Base-by-base conservation (phyloP, 2,329 filamentous ascomycete species). In the Venturia effusa region DNA sequence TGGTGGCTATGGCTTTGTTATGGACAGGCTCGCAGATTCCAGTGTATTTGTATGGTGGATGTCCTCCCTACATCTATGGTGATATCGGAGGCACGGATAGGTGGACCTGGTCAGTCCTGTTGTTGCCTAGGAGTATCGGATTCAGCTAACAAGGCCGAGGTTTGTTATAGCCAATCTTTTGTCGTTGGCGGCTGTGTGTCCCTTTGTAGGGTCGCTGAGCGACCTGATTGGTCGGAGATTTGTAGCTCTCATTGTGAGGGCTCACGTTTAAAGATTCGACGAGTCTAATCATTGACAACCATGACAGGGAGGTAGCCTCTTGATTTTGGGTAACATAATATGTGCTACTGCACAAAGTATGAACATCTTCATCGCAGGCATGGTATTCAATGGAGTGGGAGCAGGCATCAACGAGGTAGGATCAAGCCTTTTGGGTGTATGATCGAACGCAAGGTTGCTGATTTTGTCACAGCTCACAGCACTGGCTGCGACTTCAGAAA, bases 401-500 rank as follows among this genome's bases (percentile, higher is more conserved):
- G 84, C 85, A 17, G 86, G 85, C 19, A 80, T 88, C 67, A 84
- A 84, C 67, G 84, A 88, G 45, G 45, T 51, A 51, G 24, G 5
- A 13, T 7, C 1, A 27, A 30, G 24, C 11, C n/a, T 6, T 2
- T 8, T 27, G 8, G 24, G 22, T 27, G 19, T 24, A 43, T 43
- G 40, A 27, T 51, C 24, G n/a, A 22, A n/a, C n/a, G n/a, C n/a
- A 51, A 24, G 22, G 11, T 24, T 51, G 45, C 45, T 51, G 17
- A 51, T 30, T 24, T 13, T 27, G n/a, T 24, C 40, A 24, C 8
- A 51, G 71, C 74, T 88, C 45, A 87, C 84, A 10, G 84, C 85
- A n/a, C 74, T 88, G 24, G 84, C 85, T 43, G 85, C 80, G 51
- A 85, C 84, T 1, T 83, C 84, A 3, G 85, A 88, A 70, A 79